phyloP scores from a whole-genome alignment of 225 moss, liverwort and hornwort species.

The Bryoerythrophyllum caledonicum region DNA sequence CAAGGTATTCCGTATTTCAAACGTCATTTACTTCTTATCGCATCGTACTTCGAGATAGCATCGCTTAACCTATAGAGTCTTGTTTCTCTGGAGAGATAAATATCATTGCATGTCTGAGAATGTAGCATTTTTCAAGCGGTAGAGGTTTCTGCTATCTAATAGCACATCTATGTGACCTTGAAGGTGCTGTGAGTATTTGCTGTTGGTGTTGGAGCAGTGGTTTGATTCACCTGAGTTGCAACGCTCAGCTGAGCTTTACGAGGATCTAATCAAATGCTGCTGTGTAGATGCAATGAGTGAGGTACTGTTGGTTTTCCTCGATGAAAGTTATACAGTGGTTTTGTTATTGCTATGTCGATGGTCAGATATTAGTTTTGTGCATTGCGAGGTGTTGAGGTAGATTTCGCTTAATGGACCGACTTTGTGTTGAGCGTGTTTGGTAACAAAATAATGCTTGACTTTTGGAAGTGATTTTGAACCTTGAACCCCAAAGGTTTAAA shows the following conservation, averaged over 20 bases:
- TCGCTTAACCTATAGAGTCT: not conserved
- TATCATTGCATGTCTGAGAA: slow-evolving; percentile 17
- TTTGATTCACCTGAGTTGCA: slow-evolving; percentile 90
- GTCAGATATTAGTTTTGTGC: slow-evolving; percentile 20
- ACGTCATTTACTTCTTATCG: not conserved
- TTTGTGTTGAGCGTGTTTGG: not conserved
- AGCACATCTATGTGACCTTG: slow-evolving; percentile 31
- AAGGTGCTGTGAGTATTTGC: slow-evolving; percentile 98
- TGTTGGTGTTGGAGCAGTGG: slow-evolving; percentile 95
- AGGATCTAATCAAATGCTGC: slow-evolving; percentile 95
- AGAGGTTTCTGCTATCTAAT: slow-evolving; percentile 31
- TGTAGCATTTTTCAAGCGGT: slow-evolving; percentile 7
- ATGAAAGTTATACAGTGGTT: slow-evolving; percentile 10
- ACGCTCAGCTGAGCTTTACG: slow-evolving; percentile 90
- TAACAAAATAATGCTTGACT: not conserved
- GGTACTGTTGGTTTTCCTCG: slow-evolving; percentile 44
- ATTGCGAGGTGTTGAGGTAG: slow-evolving; percentile 3
- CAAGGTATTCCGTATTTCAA: slow-evolving; percentile 52
- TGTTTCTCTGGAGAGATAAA: not conserved
- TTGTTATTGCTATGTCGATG: slow-evolving; percentile 12
- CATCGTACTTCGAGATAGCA: not conserved
- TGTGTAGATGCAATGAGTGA: slow-evolving; percentile 97
- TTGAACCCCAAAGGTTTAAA: slow-evolving; percentile 7
- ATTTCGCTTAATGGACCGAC: slow-evolving; percentile 24
- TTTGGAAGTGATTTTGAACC: not conserved